These are phyloP conservation scores for Globisporangium perplexum DNA, from an alignment of 352 stramenopile species.

Conservation along the genomic window DNA sequence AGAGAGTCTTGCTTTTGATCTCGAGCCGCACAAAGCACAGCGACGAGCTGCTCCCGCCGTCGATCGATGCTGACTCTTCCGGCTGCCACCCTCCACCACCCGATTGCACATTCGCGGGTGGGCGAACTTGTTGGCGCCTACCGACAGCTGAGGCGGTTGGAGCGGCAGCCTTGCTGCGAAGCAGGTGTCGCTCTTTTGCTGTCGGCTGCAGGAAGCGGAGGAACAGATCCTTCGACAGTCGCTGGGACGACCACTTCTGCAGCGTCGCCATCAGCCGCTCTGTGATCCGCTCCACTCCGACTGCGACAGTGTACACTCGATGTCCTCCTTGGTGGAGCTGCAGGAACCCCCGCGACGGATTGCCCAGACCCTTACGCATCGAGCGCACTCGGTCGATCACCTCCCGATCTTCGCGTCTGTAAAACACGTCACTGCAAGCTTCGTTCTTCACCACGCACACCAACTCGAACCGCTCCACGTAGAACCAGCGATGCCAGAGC, in stretches of 20 bases:
- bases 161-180: conserved; percentile 16
- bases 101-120: conserved; percentile 13
- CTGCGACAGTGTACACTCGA: conserved; percentile 24
- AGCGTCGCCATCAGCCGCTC: conserved; percentile 54
- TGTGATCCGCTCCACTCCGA: conserved; percentile 51
- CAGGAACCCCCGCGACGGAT: conserved; percentile 23
- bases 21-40: conserved; percentile 83
- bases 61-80: conserved; percentile 10
- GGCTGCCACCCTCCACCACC: conserved; percentile 2
- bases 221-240: conserved; percentile 73
- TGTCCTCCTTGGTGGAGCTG: conserved; percentile 24
- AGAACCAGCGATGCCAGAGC: conserved; percentile 89
- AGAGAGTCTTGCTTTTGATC: conserved; percentile 74
- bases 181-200: conserved; percentile 5
- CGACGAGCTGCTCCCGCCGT: conserved; percentile 40
- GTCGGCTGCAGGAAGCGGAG: conserved; percentile 58
- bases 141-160: conserved; percentile 10
- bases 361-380: conserved; percentile 18
- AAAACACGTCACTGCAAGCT: conserved; percentile 55
- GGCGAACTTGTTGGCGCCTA: conserved; percentile 25
- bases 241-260: conserved; percentile 74
- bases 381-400: conserved; percentile 26
- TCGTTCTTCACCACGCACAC: conserved; percentile 69
- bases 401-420: conserved; percentile 34
- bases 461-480: conserved; percentile 84